Evolutionary conservation across 2,329 filamentous ascomycete species (phyloP).

Genomic region (Elsinoe ampelina): DNA sequence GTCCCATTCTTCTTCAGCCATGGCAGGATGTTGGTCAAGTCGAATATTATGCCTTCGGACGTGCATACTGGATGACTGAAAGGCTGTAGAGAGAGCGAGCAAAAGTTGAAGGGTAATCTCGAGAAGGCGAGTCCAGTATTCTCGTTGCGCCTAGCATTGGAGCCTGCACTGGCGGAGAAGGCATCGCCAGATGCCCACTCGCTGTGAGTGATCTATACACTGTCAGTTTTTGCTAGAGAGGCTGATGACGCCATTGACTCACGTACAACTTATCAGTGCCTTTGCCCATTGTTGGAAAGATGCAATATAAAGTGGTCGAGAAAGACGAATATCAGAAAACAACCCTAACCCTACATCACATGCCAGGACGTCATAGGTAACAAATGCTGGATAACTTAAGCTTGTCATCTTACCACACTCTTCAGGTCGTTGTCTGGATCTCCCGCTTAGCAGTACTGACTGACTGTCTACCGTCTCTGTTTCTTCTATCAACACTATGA

Average conservation of each 20-base stretch:
- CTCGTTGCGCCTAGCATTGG: slow-evolving; percentile 50
- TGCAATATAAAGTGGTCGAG: neutral
- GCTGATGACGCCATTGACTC: slow-evolving; percentile 19
- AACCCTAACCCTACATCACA: no score
- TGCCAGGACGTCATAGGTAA: no score
- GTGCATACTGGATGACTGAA: slow-evolving; percentile 95
- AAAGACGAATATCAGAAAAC: no score
- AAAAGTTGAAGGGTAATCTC: slow-evolving; percentile 94
- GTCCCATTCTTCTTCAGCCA: slow-evolving; percentile 93
- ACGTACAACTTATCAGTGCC: slow-evolving; percentile 34
- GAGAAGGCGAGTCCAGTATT: slow-evolving; percentile 60
- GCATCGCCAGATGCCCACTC: slow-evolving; percentile 92
- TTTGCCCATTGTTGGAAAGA: slow-evolving; percentile 15
- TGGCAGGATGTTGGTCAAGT: slow-evolving; percentile 83
- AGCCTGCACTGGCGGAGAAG: slow-evolving; percentile 70
- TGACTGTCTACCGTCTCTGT: no score
- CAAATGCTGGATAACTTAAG: no score
- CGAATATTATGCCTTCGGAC: slow-evolving; percentile 76
- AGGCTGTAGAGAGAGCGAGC: slow-evolving; percentile 88
- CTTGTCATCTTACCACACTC: no score
- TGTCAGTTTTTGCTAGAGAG: slow-evolving; percentile 11
- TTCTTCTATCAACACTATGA: no score
- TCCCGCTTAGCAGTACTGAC: no score
- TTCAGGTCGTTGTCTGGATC: no score
- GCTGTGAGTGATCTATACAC: slow-evolving; percentile 73